Evolutionary conservation across 306 rosid genomes (phyloP).

Genomic region (Quercus cerris): DNA sequence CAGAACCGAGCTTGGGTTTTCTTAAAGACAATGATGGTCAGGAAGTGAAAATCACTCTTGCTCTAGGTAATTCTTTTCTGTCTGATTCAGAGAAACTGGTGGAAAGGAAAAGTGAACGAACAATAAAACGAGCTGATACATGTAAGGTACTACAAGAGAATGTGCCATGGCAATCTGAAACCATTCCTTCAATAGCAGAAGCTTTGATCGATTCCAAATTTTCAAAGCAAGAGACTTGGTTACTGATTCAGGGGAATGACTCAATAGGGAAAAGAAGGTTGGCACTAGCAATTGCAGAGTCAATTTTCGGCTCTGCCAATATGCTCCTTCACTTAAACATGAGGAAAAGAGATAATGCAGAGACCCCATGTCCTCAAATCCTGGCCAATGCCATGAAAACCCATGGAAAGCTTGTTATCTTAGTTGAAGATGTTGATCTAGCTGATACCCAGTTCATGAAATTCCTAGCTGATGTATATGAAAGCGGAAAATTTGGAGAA

Average conservation of each 20-base stretch:
- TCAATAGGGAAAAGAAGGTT: constrained; percentile 65
- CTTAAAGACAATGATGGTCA: constrained; percentile 52
- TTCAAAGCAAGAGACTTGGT: constrained; percentile 53
- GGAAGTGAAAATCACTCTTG: constrained; percentile 76
- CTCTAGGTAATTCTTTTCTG: constrained; percentile 67
- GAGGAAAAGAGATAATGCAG: constrained; percentile 34
- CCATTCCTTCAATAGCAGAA: constrained; percentile 64
- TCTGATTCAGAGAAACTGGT: constrained; percentile 40
- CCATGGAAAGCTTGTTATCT: constrained; percentile 56
- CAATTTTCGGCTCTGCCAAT: constrained; percentile 62
- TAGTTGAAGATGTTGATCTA: constrained; percentile 62
- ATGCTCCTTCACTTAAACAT: constrained; percentile 47
- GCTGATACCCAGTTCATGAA: constrained; percentile 68
- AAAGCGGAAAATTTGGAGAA: constrained; percentile 50
- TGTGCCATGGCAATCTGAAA: constrained; percentile 94
- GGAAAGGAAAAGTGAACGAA: constrained; percentile 41
- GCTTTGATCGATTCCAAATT: constrained; percentile 54
- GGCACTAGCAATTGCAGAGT: constrained; percentile 71
- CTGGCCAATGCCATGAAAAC: constrained; percentile 47
- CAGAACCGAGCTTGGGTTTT: constrained; percentile 52
- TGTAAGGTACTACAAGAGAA: constrained; percentile 72
- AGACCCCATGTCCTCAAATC: constrained; percentile 30
- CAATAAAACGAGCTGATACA: constrained; percentile 48
- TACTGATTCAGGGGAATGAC: constrained; percentile 76
- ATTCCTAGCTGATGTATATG: constrained; percentile 54